These are phyloP conservation scores for Cucurbita ficifolia DNA, from an alignment of 306 rosid genomes.

Conservation along the genomic window DNA sequence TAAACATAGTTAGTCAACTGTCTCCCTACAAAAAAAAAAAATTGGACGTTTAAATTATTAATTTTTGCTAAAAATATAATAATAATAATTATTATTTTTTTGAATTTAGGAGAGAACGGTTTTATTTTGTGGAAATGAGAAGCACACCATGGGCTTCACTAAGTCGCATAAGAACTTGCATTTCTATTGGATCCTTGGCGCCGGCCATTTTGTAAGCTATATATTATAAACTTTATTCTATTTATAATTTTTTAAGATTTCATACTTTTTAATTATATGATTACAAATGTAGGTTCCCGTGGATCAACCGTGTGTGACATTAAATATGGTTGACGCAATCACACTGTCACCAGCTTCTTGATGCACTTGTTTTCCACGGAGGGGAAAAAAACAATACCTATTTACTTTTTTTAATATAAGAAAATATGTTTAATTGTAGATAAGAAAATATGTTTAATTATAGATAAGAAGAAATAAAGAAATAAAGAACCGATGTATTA, in stretches of 20 bases:
- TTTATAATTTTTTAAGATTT: background rate
- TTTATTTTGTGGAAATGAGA: constrained; percentile 34
- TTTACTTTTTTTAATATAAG: background rate
- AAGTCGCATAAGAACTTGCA: constrained; percentile 53
- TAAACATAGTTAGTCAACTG: too few relatives aligned
- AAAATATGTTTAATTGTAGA: too few relatives aligned
- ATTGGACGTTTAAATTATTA: too few relatives aligned
- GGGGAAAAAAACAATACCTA: background rate
- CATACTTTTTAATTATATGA: background rate
- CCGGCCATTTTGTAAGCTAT: constrained; percentile 90
- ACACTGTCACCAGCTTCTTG: constrained; percentile 51
- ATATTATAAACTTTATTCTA: background rate
- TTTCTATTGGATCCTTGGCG: constrained; percentile 93
- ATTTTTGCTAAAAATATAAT: too few relatives aligned
- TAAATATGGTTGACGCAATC: constrained; percentile 48
- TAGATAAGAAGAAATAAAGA: too few relatives aligned
- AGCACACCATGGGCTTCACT: constrained; percentile 42
- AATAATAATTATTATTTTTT: background rate
- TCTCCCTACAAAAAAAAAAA: too few relatives aligned
- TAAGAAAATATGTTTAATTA: too few relatives aligned
- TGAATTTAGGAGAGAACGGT: constrained; percentile 40
- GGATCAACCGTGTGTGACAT: constrained; percentile 72
- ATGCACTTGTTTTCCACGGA: background rate
- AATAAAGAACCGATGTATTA: too few relatives aligned
- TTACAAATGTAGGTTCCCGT: constrained; percentile 49